Percentiles rank a stretch among this genome's conserved stretches.
These are phyloP conservation scores for Dactylella cylindrospora DNA, from an alignment of 2,329 filamentous ascomycete genomes.

Conservation along the genomic window DNA sequence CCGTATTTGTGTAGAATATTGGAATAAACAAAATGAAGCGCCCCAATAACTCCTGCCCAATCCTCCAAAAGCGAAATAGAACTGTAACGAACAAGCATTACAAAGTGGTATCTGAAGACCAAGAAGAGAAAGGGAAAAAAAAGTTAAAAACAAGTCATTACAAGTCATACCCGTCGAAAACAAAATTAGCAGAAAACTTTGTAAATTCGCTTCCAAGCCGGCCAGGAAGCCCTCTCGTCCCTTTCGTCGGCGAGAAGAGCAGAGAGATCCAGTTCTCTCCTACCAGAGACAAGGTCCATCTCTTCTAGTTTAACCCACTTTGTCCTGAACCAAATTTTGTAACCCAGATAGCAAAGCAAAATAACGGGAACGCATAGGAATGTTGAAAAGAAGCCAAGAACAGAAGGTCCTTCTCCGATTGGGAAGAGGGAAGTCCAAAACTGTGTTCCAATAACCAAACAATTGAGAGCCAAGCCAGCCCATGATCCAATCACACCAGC, in stretches of 20 bases:
- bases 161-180: conserved; percentile 3
- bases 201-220: conserved; percentile 73
- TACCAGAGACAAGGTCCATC: conserved; percentile 85
- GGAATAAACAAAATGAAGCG: no score
- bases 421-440: conserved; percentile 87
- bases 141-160: conserved; percentile 12
- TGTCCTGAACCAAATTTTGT: conserved; percentile 75
- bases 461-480: conserved; percentile 74
- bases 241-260: conserved; percentile 76
- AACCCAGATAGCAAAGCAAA: conserved; percentile 66
- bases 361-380: conserved; percentile 72
- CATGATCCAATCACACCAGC: conserved; percentile 78
- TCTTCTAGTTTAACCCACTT: conserved; percentile 66
- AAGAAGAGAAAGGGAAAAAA: background rate
- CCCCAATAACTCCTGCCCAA: no score
- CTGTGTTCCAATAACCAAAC: conserved; percentile 74
- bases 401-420: conserved; percentile 59
- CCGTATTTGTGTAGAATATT: no score
- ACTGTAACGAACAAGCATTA: no score
- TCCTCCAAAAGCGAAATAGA: no score
- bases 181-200: conserved; percentile 66
- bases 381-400: conserved; percentile 70
- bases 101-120: no score
- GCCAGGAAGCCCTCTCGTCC: conserved; percentile 72
- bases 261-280: conserved; percentile 78